Evolutionary conservation across 257 asterid genomes (phyloP).

Genomic region (Solanum boliviense): DNA sequence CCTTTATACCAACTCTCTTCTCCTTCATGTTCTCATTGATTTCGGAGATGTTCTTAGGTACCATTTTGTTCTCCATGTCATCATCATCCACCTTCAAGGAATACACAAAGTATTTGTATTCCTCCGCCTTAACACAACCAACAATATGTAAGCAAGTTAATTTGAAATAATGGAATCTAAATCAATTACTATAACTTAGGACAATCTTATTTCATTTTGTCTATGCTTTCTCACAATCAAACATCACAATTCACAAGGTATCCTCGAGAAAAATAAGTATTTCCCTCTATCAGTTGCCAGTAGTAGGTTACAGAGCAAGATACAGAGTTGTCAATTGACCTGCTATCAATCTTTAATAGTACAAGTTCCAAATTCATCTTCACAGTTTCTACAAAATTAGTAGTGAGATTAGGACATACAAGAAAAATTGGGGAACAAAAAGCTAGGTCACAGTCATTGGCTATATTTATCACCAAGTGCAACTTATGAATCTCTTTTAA

Average conservation of each 20-base stretch:
- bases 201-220: not conserved
- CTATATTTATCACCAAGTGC: not conserved
- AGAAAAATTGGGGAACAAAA: not conserved
- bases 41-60: not conserved
- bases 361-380: not conserved
- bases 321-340: not conserved
- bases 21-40: conserved; percentile 10
- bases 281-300: not conserved
- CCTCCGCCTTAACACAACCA: conserved; percentile 20
- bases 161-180: not conserved
- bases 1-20: conserved; percentile 33
- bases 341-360: not conserved
- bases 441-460: not conserved
- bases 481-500: not conserved
- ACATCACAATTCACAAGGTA: not conserved
- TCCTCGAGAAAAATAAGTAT: not conserved
- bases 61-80: not conserved
- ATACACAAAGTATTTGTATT: conserved; percentile 21
- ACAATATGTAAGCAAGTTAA: not conserved
- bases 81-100: conserved; percentile 16
- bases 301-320: not conserved
- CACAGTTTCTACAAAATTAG: not conserved
- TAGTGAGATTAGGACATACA: not conserved
- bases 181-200: not conserved
- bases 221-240: not conserved